Conservation (phyloP, 2,329 filamentous ascomycete species). For the Xylaria sp. region DNA sequence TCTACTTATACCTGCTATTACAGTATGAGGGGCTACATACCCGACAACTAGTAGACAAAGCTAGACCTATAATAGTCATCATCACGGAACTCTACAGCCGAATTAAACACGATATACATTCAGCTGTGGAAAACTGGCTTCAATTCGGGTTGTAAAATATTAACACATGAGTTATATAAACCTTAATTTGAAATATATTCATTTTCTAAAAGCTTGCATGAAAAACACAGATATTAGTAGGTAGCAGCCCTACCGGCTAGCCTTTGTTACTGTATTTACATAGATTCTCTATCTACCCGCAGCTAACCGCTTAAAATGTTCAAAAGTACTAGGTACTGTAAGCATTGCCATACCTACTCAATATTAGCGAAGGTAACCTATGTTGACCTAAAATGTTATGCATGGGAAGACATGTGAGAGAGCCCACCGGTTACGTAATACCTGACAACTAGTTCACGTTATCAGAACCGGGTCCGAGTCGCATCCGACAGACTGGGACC, state of each 20-base stretch:
- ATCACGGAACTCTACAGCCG: not conserved
- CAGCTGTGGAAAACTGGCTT: not conserved
- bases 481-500: slow-evolving; percentile 21
- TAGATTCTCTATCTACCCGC: too few relatives aligned
- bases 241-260: too few relatives aligned
- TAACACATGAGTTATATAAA: not conserved
- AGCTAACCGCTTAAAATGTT: not conserved
- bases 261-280: too few relatives aligned
- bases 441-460: slow-evolving; percentile 4
- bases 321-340: not conserved
- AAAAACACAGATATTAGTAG: not conserved
- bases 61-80: not conserved
- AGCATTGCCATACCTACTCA: not conserved
- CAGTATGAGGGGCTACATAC: not conserved
- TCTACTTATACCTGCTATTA: not conserved
- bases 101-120: not conserved
- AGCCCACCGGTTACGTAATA: not conserved
- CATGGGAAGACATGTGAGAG: not conserved
- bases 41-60: not conserved
- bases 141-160: not conserved
- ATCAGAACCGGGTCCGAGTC: not conserved
- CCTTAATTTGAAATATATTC: not conserved
- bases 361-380: not conserved
- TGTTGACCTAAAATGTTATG: not conserved
- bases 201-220: not conserved